Conservation (phyloP, 2,329 filamentous ascomycete genomes). For the Xylaria sp. region DNA sequence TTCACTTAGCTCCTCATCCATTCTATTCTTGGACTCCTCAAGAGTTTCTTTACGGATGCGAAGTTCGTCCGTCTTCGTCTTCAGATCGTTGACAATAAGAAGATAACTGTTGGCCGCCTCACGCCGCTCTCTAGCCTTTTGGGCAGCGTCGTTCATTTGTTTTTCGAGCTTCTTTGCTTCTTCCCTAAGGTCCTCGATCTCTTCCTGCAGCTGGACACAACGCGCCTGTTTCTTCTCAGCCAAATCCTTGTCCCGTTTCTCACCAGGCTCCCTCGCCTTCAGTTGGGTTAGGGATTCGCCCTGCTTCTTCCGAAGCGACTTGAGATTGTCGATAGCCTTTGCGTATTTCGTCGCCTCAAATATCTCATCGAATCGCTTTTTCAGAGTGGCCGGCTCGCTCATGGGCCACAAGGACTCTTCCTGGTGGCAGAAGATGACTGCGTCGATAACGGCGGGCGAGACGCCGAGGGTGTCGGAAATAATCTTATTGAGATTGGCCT, state of each 20-base stretch:
- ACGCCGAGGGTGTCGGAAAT: conserved; percentile 90
- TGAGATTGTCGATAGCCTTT: conserved; percentile 96
- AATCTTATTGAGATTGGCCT: conserved; percentile 82
- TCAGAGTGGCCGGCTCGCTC: conserved; percentile 84
- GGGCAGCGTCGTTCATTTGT: conserved; percentile 69
- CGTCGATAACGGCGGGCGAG: conserved; percentile 87
- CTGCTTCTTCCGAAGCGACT: conserved; percentile 83
- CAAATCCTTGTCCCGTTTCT: conserved; percentile 85
- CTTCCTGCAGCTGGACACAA: conserved; percentile 69
- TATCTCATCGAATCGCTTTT: conserved; percentile 96
- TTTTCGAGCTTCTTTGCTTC: conserved; percentile 67
- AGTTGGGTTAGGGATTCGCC: conserved; percentile 77
- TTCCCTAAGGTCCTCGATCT: conserved; percentile 70
- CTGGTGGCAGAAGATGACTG: conserved; percentile 98
- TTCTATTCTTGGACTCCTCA: conserved; percentile 73
- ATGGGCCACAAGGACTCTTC: conserved; percentile 98
- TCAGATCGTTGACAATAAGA: conserved; percentile 77
- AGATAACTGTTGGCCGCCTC: conserved; percentile 78
- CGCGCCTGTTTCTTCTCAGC: conserved; percentile 77
- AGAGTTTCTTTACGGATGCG: conserved; percentile 76
- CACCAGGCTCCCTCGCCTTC: conserved; percentile 78
- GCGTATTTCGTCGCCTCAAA: conserved; percentile 98
- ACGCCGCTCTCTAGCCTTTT: conserved; percentile 72
- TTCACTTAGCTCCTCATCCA: conserved; percentile 77
- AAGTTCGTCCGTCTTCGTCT: conserved; percentile 79